Conservation (phyloP, 2,329 filamentous ascomycete species). For the Pseudogymnoascus sp. region DNA sequence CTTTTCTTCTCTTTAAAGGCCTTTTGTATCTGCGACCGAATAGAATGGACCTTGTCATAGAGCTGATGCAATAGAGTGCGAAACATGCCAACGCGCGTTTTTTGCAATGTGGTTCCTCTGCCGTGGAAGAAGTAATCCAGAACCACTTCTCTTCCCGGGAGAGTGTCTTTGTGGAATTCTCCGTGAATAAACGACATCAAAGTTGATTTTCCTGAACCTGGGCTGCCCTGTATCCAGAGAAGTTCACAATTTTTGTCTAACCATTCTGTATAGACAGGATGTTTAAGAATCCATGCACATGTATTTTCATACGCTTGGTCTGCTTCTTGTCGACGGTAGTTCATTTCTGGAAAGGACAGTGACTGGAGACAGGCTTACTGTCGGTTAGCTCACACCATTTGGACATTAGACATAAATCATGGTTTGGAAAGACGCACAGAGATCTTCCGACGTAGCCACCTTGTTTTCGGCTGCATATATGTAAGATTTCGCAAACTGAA, state of each 20-base stretch:
- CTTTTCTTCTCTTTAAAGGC: slow-evolving; percentile 11
- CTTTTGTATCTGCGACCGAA: not conserved
- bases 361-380: slow-evolving; percentile 24
- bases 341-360: slow-evolving; percentile 26
- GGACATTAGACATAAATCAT: not conserved
- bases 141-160: slow-evolving; percentile 11
- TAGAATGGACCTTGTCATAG: slow-evolving; percentile 7
- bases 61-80: slow-evolving; percentile 30
- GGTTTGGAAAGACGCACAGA: not conserved
- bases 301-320: slow-evolving; percentile 20
- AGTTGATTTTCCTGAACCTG: slow-evolving; percentile 34
- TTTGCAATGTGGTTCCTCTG: slow-evolving; percentile 27
- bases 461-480: not conserved
- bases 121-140: slow-evolving; percentile 33
- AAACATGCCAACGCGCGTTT: slow-evolving; percentile 27
- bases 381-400: not conserved
- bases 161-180: slow-evolving; percentile 13
- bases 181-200: slow-evolving; percentile 29
- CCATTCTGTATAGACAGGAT: slow-evolving; percentile 24
- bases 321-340: slow-evolving; percentile 21
- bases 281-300: slow-evolving; percentile 27
- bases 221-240: slow-evolving; percentile 34
- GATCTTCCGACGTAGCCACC: not conserved
- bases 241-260: slow-evolving; percentile 13
- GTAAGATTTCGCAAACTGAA: not conserved